These are phyloP conservation scores for Agapanthus africanus DNA, from an alignment of 106 monocot species.

Conservation along the genomic window DNA sequence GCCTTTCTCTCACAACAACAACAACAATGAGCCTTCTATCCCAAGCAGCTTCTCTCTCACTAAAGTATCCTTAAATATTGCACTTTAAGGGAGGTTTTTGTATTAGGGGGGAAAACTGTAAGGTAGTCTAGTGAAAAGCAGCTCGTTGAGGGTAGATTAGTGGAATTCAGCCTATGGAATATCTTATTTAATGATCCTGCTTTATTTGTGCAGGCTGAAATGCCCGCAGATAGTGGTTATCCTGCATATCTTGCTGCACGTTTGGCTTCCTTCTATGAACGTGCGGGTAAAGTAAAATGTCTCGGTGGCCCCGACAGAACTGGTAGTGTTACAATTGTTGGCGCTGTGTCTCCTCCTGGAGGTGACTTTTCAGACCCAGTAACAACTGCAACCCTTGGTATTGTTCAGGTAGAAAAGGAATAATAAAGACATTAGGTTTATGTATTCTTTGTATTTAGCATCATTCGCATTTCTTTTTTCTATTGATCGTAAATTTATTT, in stretches of 20 bases:
- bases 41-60: too few relatives aligned
- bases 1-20: too few relatives aligned
- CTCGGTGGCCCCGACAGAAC: conserved; percentile 80
- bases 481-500: not conserved
- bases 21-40: too few relatives aligned
- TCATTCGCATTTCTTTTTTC: not conserved
- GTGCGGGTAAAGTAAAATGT: conserved; percentile 98
- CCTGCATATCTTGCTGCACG: conserved; percentile 98
- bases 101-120: too few relatives aligned
- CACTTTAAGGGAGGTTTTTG: too few relatives aligned
- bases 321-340: conserved; percentile 99
- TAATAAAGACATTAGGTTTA: too few relatives aligned
- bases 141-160: too few relatives aligned
- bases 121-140: too few relatives aligned
- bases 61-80: too few relatives aligned
- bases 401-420: conserved; percentile 82
- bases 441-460: not conserved
- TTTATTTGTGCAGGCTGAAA: conserved; percentile 69
- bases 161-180: too few relatives aligned
- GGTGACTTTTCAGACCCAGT: conserved; percentile 99
- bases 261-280: conserved; percentile 98
- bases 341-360: conserved; percentile 98
- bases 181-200: too few relatives aligned
- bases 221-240: conserved; percentile 99
- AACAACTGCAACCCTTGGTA: conserved; percentile 96